phyloP scores from a whole-genome alignment of 2,329 filamentous ascomycete species.

The Epicoccum nigrum region DNA sequence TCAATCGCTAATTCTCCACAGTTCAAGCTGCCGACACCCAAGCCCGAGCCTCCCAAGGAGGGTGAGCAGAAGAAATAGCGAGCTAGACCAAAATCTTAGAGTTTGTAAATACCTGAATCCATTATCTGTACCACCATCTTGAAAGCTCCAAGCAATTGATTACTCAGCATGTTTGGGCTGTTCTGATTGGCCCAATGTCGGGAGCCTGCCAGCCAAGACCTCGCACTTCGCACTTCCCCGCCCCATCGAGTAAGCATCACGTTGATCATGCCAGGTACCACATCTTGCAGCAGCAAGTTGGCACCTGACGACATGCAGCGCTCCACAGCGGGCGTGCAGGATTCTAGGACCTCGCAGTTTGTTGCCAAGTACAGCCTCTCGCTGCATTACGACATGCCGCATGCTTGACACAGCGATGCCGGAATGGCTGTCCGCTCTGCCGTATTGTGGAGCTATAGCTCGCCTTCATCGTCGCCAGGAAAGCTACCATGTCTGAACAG shows the following conservation, averaged over 20 bases:
- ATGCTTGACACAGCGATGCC: constrained; percentile 4
- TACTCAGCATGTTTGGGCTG: background rate
- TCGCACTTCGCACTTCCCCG: constrained; percentile 11
- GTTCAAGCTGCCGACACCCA: constrained; percentile 94
- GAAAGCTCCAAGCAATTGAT: background rate
- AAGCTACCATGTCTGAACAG: constrained; percentile 17
- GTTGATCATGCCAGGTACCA: constrained; percentile 10
- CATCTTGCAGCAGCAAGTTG: background rate
- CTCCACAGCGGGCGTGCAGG: constrained; percentile 5
- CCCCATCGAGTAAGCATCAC: background rate
- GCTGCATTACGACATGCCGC: constrained; percentile 17
- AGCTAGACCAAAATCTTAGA: background rate
- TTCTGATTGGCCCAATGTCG: constrained; percentile 11
- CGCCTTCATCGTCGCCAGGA: background rate
- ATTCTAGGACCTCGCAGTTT: constrained; percentile 16
- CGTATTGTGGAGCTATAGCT: constrained; percentile 7
- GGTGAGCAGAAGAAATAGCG: constrained; percentile 89
- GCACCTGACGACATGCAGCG: constrained; percentile 9
- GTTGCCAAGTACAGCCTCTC: constrained; percentile 37
- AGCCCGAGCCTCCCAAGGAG: constrained; percentile 85
- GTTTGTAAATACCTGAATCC: constrained; percentile 50
- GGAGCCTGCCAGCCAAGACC: background rate
- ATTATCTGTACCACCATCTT: constrained; percentile 21
- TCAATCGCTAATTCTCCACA: constrained; percentile 33
- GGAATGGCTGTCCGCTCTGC: constrained; percentile 16